Evolutionary conservation across 2,329 filamentous ascomycete species (phyloP).

Genomic region (Kalmusia sp.): DNA sequence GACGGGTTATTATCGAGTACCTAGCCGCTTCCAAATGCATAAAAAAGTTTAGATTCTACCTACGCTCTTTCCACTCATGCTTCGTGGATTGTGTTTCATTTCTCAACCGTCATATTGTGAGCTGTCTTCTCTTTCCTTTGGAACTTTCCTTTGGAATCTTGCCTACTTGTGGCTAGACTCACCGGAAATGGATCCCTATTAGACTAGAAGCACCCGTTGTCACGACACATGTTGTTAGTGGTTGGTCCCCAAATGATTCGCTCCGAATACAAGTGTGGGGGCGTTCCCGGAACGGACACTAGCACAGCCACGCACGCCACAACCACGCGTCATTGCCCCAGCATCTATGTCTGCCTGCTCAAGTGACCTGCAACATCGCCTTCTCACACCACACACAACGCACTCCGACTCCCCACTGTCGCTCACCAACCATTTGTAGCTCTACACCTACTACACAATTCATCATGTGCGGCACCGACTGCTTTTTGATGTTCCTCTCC

Average conservation of each 20-base stretch:
- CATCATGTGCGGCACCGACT: slow-evolving; percentile 66
- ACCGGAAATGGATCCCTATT: too few relatives aligned
- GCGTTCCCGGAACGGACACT: too few relatives aligned
- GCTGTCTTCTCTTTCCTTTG: too few relatives aligned
- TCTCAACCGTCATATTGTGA: too few relatives aligned
- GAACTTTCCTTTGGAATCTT: too few relatives aligned
- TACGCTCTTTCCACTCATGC: too few relatives aligned
- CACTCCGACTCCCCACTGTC: neutral
- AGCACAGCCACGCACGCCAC: slow-evolving; percentile 1
- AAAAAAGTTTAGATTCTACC: too few relatives aligned
- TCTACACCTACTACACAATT: slow-evolving; percentile 3
- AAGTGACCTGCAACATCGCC: neutral
- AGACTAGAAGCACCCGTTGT: too few relatives aligned
- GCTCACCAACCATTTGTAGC: neutral
- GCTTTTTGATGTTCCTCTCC: slow-evolving; percentile 66
- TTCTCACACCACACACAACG: neutral
- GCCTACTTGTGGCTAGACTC: too few relatives aligned
- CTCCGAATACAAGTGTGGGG: too few relatives aligned
- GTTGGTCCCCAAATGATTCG: too few relatives aligned
- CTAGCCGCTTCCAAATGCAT: neutral
- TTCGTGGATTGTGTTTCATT: too few relatives aligned
- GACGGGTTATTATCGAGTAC: neutral
- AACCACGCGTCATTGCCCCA: slow-evolving; percentile 2
- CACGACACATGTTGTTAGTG: neutral
- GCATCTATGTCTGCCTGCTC: neutral